Evolutionary conservation across 768 basidiomycete genomes (phyloP).

Genomic region (Tylopilus sp.): DNA sequence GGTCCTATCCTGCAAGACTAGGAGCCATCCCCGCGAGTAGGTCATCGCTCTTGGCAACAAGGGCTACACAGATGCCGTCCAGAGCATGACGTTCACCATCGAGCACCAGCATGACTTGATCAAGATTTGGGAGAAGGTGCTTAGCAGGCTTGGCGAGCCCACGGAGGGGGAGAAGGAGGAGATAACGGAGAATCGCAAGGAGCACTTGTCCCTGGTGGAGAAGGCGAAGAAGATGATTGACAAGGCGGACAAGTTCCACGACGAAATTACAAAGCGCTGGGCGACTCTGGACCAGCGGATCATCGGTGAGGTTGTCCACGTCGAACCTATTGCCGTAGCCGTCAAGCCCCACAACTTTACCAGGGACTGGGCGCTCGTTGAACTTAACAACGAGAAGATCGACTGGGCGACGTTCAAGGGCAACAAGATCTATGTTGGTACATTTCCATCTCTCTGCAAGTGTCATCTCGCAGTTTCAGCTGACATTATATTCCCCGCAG

Average conservation of each 20-base stretch:
- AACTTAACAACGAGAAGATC: neutral
- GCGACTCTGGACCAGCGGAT: neutral
- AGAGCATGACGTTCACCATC: neutral
- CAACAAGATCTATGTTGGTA: neutral
- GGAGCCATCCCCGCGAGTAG: neutral
- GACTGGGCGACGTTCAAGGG: neutral
- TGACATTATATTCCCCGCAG: neutral
- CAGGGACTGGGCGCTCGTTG: neutral
- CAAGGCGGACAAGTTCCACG: neutral
- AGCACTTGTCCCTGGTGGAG: neutral
- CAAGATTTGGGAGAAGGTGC: neutral
- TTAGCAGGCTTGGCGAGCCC: neutral
- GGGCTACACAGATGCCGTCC: neutral
- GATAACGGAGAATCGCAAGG: neutral
- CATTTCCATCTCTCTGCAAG: neutral
- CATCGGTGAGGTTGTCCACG: neutral
- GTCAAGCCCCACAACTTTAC: neutral
- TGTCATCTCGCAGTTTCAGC: neutral
- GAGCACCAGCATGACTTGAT: neutral
- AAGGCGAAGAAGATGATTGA: neutral
- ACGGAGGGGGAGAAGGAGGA: neutral
- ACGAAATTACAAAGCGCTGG: neutral
- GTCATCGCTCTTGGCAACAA: neutral
- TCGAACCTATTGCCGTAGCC: neutral
- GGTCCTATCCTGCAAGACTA: neutral